phyloP scores from a whole-genome alignment of 768 basidiomycete species.

The Hirschioporus abietinus region DNA sequence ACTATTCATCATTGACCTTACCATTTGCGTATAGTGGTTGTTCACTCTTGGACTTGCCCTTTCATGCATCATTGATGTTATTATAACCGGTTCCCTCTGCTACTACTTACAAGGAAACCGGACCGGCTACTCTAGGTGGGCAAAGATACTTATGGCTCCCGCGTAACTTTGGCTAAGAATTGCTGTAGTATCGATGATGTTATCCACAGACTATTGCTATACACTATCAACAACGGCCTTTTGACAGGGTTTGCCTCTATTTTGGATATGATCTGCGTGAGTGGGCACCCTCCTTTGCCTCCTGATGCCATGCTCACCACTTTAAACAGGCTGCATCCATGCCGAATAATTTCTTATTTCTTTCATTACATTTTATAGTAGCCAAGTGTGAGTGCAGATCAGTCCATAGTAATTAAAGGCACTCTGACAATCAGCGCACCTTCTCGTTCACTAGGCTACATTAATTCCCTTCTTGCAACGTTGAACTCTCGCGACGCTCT shows the following conservation, averaged over 20 bases:
- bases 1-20: not conserved
- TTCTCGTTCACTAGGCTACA: constrained; percentile 6
- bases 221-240: constrained; percentile 18
- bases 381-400: constrained; percentile 12
- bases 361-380: constrained; percentile 17
- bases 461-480: not conserved
- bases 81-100: constrained; percentile 15
- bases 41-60: constrained; percentile 16
- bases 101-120: constrained; percentile 17
- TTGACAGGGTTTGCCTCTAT: constrained; percentile 14
- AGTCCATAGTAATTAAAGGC: not conserved
- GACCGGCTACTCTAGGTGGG: constrained; percentile 16
- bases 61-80: constrained; percentile 13
- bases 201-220: constrained; percentile 14
- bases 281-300: not conserved
- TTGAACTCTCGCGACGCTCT: not conserved
- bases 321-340: constrained; percentile 13
- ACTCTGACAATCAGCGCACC: constrained; percentile 6
- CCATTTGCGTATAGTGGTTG: constrained; percentile 9
- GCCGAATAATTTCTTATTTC: constrained; percentile 14
- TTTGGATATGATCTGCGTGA: constrained; percentile 6
- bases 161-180: not conserved
- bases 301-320: not conserved
- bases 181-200: constrained; percentile 15
- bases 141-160: not conserved